A percentile compares a stretch with the other conserved stretches of the same genome.
Evolutionary conservation across 768 basidiomycete species (phyloP).

Genomic region (Hortiboletus flavorubellus): DNA sequence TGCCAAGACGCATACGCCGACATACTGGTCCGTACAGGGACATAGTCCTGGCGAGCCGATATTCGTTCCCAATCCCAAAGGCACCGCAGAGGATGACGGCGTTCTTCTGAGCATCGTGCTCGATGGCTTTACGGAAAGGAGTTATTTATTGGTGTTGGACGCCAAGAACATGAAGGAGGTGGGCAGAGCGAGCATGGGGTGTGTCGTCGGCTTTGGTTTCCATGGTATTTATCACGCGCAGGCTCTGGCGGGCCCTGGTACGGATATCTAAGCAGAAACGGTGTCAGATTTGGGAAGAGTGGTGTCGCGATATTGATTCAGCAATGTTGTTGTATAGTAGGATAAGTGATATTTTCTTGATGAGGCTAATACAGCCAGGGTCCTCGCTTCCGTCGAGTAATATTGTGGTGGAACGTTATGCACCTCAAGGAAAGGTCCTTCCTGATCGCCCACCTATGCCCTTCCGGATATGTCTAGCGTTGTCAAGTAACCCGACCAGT

Average conservation of each 20-base stretch:
- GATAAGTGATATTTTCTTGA: not conserved
- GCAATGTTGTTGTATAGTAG: conserved; percentile 1
- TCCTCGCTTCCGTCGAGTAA: not conserved
- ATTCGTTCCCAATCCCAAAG: conserved; percentile 32
- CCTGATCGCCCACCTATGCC: not conserved
- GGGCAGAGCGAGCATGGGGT: conserved; percentile 35
- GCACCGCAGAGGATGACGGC: conserved; percentile 34
- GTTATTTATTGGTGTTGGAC: conserved; percentile 37
- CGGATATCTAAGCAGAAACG: conserved; percentile 16
- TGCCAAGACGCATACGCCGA: conserved; percentile 19
- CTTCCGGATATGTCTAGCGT: not conserved
- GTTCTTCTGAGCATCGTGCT: conserved; percentile 38
- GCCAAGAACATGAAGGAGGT: conserved; percentile 35
- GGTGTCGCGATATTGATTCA: not conserved
- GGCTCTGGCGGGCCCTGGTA: conserved; percentile 9
- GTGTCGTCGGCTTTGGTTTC: conserved; percentile 35
- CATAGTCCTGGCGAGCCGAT: conserved; percentile 38
- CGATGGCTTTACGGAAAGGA: conserved; percentile 29
- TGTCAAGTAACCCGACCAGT: not conserved
- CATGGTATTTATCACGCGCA: conserved; percentile 30
- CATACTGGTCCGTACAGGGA: conserved; percentile 27
- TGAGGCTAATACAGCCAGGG: not conserved
- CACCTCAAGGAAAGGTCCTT: not conserved
- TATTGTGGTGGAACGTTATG: not conserved
- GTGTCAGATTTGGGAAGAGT: not conserved